Evolutionary conservation across 2,329 filamentous ascomycete genomes (phyloP).

Genomic region (Teratosphaeriaceae sp.): DNA sequence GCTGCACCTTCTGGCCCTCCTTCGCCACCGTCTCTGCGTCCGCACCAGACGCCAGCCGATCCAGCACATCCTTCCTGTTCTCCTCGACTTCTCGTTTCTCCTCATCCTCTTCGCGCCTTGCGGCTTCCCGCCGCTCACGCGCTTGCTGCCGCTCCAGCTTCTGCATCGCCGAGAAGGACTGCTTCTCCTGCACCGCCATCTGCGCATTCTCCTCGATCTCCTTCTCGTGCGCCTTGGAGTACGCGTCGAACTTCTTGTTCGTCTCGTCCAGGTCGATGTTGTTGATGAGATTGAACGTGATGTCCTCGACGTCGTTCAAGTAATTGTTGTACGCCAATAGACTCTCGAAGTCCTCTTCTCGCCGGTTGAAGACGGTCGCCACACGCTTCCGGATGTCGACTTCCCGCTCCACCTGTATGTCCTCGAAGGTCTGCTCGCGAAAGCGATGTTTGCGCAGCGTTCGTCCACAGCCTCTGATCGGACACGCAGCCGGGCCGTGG

Average conservation of each 20-base stretch:
- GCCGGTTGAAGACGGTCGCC: conserved; percentile 70
- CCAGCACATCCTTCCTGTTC: conserved; percentile 62
- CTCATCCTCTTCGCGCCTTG: conserved; percentile 61
- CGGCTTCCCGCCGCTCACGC: conserved; percentile 55
- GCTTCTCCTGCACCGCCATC: conserved; percentile 42
- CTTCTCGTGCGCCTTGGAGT: conserved; percentile 64
- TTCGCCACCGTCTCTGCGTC: conserved; percentile 51
- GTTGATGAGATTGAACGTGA: conserved; percentile 81
- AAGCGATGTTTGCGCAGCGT: conserved; percentile 82
- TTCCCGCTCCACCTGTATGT: conserved; percentile 82
- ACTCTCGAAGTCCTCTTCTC: conserved; percentile 84
- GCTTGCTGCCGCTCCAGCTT: conserved; percentile 61
- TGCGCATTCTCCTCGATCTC: conserved; percentile 47
- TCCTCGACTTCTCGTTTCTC: conserved; percentile 59
- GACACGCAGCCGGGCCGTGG: conserved; percentile 84
- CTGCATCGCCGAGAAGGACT: conserved; percentile 40
- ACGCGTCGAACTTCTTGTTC: conserved; percentile 55
- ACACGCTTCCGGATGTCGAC: conserved; percentile 84
- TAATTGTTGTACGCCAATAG: conserved; percentile 87
- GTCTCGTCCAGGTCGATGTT: conserved; percentile 61
- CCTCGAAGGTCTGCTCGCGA: conserved; percentile 80
- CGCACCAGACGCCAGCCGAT: conserved; percentile 58
- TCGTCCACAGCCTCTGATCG: conserved; percentile 78
- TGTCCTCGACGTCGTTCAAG: conserved; percentile 82
- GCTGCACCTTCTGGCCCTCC: conserved; percentile 53